phyloP scores from a whole-genome alignment of 2,329 filamentous ascomycete species.

The Neonectria ditissima region DNA sequence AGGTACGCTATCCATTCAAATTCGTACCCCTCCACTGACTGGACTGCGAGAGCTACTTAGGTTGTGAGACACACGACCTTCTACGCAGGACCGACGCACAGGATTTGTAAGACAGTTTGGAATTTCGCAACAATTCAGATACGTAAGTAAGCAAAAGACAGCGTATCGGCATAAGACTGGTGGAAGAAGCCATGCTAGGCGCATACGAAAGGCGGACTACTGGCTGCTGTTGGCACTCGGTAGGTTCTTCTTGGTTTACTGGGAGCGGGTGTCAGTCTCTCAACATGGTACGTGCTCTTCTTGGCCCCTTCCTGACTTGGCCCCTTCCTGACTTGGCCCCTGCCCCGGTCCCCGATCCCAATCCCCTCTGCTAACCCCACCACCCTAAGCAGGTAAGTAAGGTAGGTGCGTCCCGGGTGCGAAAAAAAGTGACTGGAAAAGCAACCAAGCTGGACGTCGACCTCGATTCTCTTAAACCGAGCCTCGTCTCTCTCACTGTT shows the following conservation, averaged over 20 bases:
- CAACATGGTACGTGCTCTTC: background rate
- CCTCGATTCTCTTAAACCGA: constrained; percentile 5
- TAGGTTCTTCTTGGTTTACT: too few species aligned
- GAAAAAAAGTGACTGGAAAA: constrained; percentile 18
- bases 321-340: background rate
- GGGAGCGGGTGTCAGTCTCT: constrained; percentile 6
- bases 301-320: constrained; percentile 6
- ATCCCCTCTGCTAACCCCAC: constrained; percentile 13
- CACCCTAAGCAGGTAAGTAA: constrained; percentile 18
- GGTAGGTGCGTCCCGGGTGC: constrained; percentile 21
- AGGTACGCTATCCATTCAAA: background rate
- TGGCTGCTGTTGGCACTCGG: too few species aligned
- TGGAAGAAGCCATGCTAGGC: too few species aligned
- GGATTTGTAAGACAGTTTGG: background rate
- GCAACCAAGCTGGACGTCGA: constrained; percentile 10
- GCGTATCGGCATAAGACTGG: background rate
- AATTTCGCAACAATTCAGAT: background rate
- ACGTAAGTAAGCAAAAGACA: too few species aligned
- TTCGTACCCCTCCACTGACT: too few species aligned
- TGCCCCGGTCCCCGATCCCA: background rate
- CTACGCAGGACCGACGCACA: background rate
- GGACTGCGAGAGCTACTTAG: too few species aligned
- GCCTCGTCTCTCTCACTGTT: constrained; percentile 8
- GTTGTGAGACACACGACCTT: background rate
- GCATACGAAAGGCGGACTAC: background rate